Evolutionary conservation across 2,329 filamentous ascomycete species (phyloP), one percentile per base, ranked within the genome.

Genomic region (Colletotrichum paranaense): DNA sequence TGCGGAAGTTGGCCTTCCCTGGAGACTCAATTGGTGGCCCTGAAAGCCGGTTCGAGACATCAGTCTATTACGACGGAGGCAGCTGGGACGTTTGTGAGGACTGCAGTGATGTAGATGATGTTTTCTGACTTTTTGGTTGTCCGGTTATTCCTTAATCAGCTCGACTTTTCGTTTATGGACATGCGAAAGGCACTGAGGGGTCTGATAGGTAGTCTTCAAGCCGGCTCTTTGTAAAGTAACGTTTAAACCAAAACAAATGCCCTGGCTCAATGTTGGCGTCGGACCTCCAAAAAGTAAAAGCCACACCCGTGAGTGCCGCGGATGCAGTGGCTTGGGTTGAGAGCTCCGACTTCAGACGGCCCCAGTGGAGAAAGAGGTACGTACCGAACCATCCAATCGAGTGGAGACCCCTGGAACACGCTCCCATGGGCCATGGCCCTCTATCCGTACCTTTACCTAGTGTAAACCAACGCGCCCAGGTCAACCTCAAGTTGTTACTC

Each of bases 401-500:
- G 16, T 56, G 62, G 53, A 46, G 56, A 60, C 63, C 63, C 63
- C 19, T 62, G 63, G 56, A 67, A 71, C 63, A 60, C 62, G 63
- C 56, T 67, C 56, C 19, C 55, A 56, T 24, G 46, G 53, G 38
- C 16, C 16, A 42, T 42, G 38, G 16, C 56, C 57, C 42, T 71
- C 30, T 32, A 32, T 32, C 30, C 30, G 30, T 32, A 32, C 30
- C 30, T 32, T 32, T 35, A 35, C 32, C 46, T 64, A 32, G 30
- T 32, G 30, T 32, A 57, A 60, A 71, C 56, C 63, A 57, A 71
- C 63, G 63, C 68, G 63, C 59, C 52, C 60, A 49, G 65, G 63
- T 67, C 63, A 71, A 63, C 68, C 68, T 67, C 63, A 71, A 67
- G 28, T 59, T 32, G 67, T 70, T 67, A 12, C 32, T 63, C 35